Conservation (phyloP, 2,329 filamentous ascomycete genomes). For the Ilyonectria robusta region DNA sequence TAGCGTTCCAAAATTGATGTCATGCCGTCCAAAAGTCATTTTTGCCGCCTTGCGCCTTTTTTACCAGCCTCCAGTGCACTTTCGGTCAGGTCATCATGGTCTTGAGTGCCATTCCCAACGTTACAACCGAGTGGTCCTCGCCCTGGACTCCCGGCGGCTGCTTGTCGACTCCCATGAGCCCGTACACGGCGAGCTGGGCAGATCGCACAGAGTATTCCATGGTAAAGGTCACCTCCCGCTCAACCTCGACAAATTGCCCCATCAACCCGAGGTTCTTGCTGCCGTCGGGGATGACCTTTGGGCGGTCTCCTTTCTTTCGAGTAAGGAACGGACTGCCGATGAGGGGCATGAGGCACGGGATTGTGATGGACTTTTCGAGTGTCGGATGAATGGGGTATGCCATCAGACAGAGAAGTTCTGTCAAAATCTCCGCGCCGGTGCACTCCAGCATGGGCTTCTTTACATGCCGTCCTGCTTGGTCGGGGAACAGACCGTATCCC, state of each 20-base stretch:
- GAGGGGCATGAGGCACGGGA: slow-evolving; percentile 44
- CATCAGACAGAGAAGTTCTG: slow-evolving; percentile 44
- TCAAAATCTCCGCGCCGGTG: slow-evolving; percentile 45
- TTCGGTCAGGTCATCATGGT: slow-evolving; percentile 43
- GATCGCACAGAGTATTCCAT: slow-evolving; percentile 48
- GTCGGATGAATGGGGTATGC: slow-evolving; percentile 43
- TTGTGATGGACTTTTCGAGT: slow-evolving; percentile 40
- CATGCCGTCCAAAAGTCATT: background rate
- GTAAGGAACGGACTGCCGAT: slow-evolving; percentile 47
- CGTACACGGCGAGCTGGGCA: slow-evolving; percentile 45
- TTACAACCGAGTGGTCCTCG: slow-evolving; percentile 42
- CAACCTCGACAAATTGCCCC: slow-evolving; percentile 48
- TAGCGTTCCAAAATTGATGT: slow-evolving; percentile 8
- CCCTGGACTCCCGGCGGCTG: slow-evolving; percentile 39
- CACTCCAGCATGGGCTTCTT: slow-evolving; percentile 46
- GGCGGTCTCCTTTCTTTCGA: slow-evolving; percentile 44
- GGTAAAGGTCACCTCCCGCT: slow-evolving; percentile 47
- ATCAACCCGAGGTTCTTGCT: slow-evolving; percentile 46
- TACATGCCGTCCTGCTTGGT: slow-evolving; percentile 43
- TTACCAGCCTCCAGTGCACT: background rate
- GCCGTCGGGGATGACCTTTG: slow-evolving; percentile 41
- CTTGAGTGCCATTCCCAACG: slow-evolving; percentile 46
- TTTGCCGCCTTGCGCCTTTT: background rate
- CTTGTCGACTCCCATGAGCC: slow-evolving; percentile 44
- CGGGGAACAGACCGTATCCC: slow-evolving; percentile 47